Evolutionary conservation across 2,329 filamentous ascomycete genomes (phyloP), one percentile per base, ranked within the genome.

Genomic region (Aspergillus quadricinctus): DNA sequence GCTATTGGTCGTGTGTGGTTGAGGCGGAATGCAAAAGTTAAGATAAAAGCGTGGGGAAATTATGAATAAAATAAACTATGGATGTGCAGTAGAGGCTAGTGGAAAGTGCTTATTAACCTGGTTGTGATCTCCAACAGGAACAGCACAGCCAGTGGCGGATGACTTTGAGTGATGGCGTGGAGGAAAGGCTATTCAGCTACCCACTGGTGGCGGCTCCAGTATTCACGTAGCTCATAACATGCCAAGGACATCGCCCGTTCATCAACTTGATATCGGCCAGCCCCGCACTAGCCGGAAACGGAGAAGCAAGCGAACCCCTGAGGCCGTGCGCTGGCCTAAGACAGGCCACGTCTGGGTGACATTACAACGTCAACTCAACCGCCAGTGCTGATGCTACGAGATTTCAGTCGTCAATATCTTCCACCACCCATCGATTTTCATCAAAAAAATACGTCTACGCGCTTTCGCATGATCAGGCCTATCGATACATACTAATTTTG

Each of bases 401-500:
- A 62, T 65, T 69, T 62, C 57, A 57, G 58, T 59, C 64, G 65
- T 68, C 66, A 50, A 64, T 71, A 69, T 64, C 73, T 74, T 72
- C 77, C 78, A 75, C 77, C 75, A 73, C 75, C 75, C 64, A 70
- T 72, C 70, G 58, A 75, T 77, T 78, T 78, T 71, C 76, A 85
- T 84, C 84, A 70, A 67, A 70, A 79, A 81, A 80, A 81, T 74
- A 79, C 75, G 69, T 72, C 72, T 74, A 76, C 71, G 67, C 69
- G 70, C 75, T 78, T 76, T 80, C 75, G 74, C 78, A 85, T 80
- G 78, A 78, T 71, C 72, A 73, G 72, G 75, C 82, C 81, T 84
- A 85, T 84, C 80, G 77, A 74, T 75, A 82, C 77, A 85, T 81
- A 79, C 79, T 80, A 76, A 84, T 88, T 83, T 86, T 79, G 79